These are phyloP conservation scores for Mucuna pruriens DNA, from an alignment of 306 rosid genomes.

Conservation along the genomic window DNA sequence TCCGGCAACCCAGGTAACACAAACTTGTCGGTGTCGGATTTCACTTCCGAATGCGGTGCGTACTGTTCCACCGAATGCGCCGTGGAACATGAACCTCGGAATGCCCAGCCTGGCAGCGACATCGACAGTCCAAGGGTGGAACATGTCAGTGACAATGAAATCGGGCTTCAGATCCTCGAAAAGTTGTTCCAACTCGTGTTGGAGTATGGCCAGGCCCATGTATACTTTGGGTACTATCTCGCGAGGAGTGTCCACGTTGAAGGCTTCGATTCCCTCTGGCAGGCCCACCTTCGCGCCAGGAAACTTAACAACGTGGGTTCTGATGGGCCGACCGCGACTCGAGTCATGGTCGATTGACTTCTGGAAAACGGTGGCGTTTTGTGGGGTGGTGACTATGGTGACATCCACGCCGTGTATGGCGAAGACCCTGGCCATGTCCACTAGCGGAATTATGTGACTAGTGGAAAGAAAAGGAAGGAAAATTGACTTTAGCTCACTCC, in stretches of 20 bases:
- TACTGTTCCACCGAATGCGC: conserved; percentile 5
- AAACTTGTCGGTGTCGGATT: conserved; percentile 37
- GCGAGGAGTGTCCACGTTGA: conserved; percentile 24
- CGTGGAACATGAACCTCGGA: conserved; percentile 45
- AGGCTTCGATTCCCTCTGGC: conserved; percentile 37
- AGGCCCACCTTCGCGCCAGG: conserved; percentile 46
- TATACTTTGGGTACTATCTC: conserved; percentile 24
- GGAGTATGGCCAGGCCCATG: conserved; percentile 37
- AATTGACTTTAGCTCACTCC: conserved; percentile 12
- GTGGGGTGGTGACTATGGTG: conserved; percentile 46
- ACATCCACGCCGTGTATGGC: conserved; percentile 37
- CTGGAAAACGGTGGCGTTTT: conserved; percentile 48
- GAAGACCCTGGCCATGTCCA: conserved; percentile 52
- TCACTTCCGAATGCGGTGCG: conserved; percentile 18
- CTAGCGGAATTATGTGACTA: conserved; percentile 55
- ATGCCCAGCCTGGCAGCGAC: conserved; percentile 30
- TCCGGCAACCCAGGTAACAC: conserved; percentile 41
- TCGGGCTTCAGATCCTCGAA: conserved; percentile 36
- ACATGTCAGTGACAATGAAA: conserved; percentile 52
- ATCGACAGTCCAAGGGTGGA: conserved; percentile 47
- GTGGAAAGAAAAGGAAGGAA: conserved; percentile 51
- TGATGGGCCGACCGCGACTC: conserved; percentile 34
- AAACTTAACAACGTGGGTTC: conserved; percentile 37
- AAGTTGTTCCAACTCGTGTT: conserved; percentile 18
- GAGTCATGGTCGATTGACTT: conserved; percentile 44